Percentiles rank a stretch among this genome's conserved stretches.
Evolutionary conservation across 495 filamentous ascomycete genomes (phyloP).

Genomic region (Parachaetomium inaequale): DNA sequence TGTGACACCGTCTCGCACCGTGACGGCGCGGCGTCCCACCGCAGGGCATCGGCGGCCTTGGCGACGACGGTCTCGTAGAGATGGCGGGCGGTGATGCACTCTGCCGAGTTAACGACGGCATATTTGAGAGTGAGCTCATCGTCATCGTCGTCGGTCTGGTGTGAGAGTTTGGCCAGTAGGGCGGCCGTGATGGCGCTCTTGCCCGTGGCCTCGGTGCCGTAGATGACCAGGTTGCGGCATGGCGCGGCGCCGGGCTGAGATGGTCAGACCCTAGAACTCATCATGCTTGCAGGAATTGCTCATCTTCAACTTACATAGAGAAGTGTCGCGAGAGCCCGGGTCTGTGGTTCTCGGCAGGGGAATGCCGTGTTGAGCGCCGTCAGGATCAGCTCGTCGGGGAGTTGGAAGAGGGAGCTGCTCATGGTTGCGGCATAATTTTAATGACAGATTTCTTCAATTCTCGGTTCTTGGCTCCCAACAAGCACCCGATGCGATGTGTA

Average conservation of each 20-base stretch:
- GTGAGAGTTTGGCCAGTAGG: conserved; percentile 48
- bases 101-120: conserved; percentile 70
- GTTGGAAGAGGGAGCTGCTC: conserved; percentile 36
- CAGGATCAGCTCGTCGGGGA: conserved; percentile 52
- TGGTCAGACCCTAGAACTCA: conserved; percentile 6
- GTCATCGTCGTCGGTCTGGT: conserved; percentile 8
- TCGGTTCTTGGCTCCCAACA: no score
- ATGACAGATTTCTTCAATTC: no score
- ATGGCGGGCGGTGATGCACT: conserved; percentile 89
- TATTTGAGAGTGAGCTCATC: conserved; percentile 44
- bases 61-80: conserved; percentile 66
- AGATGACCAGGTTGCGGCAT: conserved; percentile 62
- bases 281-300: not conserved
- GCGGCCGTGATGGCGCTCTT: conserved; percentile 68
- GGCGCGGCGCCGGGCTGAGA: conserved; percentile 43
- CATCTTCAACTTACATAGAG: conserved; percentile 49
- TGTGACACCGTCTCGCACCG: conserved; percentile 75
- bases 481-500: no score
- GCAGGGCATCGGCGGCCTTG: conserved; percentile 51
- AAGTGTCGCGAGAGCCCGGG: conserved; percentile 58
- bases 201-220: conserved; percentile 90
- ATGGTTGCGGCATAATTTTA: no score
- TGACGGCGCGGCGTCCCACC: conserved; percentile 39
- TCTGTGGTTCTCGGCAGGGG: conserved; percentile 64
- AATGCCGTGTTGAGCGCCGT: conserved; percentile 48